phyloP scores from a whole-genome alignment of 108 stramenopile genomes.

The Cyclotella cryptica region DNA sequence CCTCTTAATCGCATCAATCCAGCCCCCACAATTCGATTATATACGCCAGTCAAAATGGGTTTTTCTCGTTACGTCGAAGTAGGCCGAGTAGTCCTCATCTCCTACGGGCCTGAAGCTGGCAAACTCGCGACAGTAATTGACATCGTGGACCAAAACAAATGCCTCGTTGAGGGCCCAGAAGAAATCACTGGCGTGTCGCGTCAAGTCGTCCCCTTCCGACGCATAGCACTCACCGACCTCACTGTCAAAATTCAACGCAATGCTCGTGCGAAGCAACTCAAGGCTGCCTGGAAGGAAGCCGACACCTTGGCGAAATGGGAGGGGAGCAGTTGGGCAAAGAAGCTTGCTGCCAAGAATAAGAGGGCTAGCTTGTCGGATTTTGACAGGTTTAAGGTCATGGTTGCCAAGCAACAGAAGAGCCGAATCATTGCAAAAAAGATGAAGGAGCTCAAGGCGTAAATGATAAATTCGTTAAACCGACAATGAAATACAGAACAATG shows the following conservation, averaged over 20 bases:
- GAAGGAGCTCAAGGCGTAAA: constrained; percentile 80
- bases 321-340: constrained; percentile 93
- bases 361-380: constrained; percentile 91
- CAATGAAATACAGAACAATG: constrained; percentile 13
- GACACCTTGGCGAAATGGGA: constrained; percentile 94
- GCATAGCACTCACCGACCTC: constrained; percentile 95
- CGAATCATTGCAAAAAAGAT: constrained; percentile 92
- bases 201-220: constrained; percentile 95
- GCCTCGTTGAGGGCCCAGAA: constrained; percentile 94
- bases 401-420: constrained; percentile 94
- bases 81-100: constrained; percentile 97
- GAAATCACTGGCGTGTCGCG: constrained; percentile 91
- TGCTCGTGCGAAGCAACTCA: constrained; percentile 91
- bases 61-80: constrained; percentile 98
- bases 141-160: constrained; percentile 98
- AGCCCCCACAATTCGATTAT: too few species aligned
- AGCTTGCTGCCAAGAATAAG: constrained; percentile 88
- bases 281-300: constrained; percentile 87
- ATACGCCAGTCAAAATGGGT: constrained; percentile 63
- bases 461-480: constrained; percentile 14
- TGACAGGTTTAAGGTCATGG: constrained; percentile 99
- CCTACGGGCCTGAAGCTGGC: constrained; percentile 95
- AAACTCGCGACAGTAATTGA: constrained; percentile 98
- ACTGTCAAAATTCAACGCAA: constrained; percentile 92
- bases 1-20: too few species aligned